phyloP scores from a whole-genome alignment of 192 early-diverging fungal genomes.

The Coemansia javaensis region DNA sequence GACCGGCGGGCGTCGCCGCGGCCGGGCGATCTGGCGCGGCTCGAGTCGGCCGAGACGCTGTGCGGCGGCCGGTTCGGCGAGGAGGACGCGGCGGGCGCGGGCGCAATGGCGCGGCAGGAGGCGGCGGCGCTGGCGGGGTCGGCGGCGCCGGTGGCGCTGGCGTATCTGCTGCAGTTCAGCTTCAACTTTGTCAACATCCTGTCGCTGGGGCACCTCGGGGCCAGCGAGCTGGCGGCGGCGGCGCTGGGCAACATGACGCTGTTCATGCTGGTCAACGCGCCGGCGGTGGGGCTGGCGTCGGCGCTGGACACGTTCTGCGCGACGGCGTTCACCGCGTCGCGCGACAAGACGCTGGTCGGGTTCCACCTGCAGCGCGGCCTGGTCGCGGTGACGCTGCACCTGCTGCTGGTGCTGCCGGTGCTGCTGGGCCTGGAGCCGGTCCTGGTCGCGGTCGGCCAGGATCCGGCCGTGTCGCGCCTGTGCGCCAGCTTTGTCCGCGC shows the following conservation, averaged over 20 bases:
- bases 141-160: constrained; percentile 51
- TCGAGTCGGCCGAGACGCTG: constrained; percentile 9
- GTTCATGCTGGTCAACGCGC: constrained; percentile 59
- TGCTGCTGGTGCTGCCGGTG: constrained; percentile 16
- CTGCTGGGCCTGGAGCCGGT: constrained; percentile 52
- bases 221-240: constrained; percentile 60
- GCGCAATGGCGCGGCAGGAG: constrained; percentile 10
- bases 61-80: constrained; percentile 22
- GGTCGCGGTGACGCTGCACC: constrained; percentile 9
- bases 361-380: constrained; percentile 40
- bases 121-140: constrained; percentile 7
- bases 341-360: constrained; percentile 30
- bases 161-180: constrained; percentile 59
- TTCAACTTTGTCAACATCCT: constrained; percentile 61
- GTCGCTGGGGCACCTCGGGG: constrained; percentile 56
- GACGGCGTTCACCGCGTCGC: constrained; percentile 30
- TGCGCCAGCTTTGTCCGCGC: constrained; percentile 62
- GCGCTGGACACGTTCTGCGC: constrained; percentile 38
- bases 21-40: neutral
- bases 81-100: constrained; percentile 11
- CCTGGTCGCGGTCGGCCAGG: constrained; percentile 69
- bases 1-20: neutral
- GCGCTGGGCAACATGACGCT: constrained; percentile 66
- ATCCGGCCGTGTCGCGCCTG: constrained; percentile 60
- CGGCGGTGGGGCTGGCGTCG: constrained; percentile 59